Evolutionary conservation across 2,329 filamentous ascomycete genomes (phyloP), one percentile per base, ranked within the genome.

Genomic region (Claviceps monticola): DNA sequence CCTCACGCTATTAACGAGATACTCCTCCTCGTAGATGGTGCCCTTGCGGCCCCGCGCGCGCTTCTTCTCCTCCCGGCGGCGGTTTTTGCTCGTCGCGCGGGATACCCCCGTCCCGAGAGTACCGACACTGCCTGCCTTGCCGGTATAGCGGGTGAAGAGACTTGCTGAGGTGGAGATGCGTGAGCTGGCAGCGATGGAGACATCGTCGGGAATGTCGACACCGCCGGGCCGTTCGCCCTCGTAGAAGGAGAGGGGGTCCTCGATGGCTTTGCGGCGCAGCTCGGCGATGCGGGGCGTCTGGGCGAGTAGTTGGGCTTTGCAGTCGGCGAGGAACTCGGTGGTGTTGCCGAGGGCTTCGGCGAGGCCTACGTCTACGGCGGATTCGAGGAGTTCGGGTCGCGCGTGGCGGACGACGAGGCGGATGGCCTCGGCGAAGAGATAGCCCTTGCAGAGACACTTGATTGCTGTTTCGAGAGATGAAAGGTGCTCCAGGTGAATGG

Each of bases 1-100:
- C 13, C 84, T 79, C 38, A 97, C 82, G 58, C 84, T 91, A 65
- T 90, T 93, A 53, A 95, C 83, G 5, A 98, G 78, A 66, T 98
- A 98, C 67, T 97, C 93, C 64, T 97, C 91, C 67, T 98, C 93
- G 66, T 98, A 98, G 5, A 98, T 87, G 16, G 88, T 95, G 11
- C 93, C 93, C 73, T 97, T 97, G 66, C 95, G 91, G 23, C 93
- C 93, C 7, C 88, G 75, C 0, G 93, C 93, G 16, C 91, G 82
- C 76, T 98, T 98, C 66, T 95, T 82, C 73, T 98, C 93, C 68
- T 98, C 93, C 19, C 89, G 78, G 23, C 84, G 76, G 50, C 89
- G 82, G 63, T 95, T 96, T 74, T 93, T 95, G 62, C 81, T 86
- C 42, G 88, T 95, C 53, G 85, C 85, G 13, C 89, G 78, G 48